Evolutionary conservation across 768 basidiomycete species (phyloP).

Genomic region (Chalciporus sphaerocephalus): DNA sequence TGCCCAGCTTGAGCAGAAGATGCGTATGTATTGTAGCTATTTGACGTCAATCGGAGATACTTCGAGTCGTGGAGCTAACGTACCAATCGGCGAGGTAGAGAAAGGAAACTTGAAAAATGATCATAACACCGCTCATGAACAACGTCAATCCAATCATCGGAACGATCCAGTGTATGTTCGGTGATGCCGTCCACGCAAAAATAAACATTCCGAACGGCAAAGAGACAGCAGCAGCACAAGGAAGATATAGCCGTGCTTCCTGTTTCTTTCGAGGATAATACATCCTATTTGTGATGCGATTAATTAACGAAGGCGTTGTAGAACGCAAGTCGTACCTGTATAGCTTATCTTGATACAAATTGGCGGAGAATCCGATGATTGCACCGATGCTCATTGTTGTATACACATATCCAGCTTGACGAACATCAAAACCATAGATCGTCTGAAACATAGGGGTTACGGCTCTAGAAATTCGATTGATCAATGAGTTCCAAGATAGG

Average conservation of each 20-base stretch:
- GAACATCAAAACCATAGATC: slow-evolving; percentile 58
- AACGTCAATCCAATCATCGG: slow-evolving; percentile 26
- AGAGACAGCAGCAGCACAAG: slow-evolving; percentile 50
- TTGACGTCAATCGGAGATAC: not conserved
- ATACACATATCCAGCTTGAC: slow-evolving; percentile 57
- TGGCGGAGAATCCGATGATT: slow-evolving; percentile 40
- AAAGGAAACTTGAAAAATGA: slow-evolving; percentile 44
- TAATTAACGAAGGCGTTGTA: slow-evolving; percentile 8
- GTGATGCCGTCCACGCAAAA: slow-evolving; percentile 63
- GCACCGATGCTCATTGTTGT: slow-evolving; percentile 49
- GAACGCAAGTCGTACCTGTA: slow-evolving; percentile 36
- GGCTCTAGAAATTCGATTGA: slow-evolving; percentile 35
- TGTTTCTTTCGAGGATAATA: slow-evolving; percentile 28
- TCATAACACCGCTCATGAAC: slow-evolving; percentile 36
- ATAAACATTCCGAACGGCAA: slow-evolving; percentile 61
- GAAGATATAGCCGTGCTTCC: slow-evolving; percentile 57
- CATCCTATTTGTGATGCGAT: slow-evolving; percentile 24
- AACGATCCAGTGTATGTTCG: slow-evolving; percentile 57
- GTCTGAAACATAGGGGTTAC: slow-evolving; percentile 50
- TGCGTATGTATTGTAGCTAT: slow-evolving; percentile 43
- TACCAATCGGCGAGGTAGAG: slow-evolving; percentile 51
- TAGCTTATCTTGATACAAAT: slow-evolving; percentile 46
- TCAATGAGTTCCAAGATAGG: not conserved
- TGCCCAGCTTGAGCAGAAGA: slow-evolving; percentile 54
- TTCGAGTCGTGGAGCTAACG: slow-evolving; percentile 3